These are phyloP conservation scores for Obelidium mucronatum DNA, from an alignment of 192 early-diverging fungal species.

Conservation along the genomic window DNA sequence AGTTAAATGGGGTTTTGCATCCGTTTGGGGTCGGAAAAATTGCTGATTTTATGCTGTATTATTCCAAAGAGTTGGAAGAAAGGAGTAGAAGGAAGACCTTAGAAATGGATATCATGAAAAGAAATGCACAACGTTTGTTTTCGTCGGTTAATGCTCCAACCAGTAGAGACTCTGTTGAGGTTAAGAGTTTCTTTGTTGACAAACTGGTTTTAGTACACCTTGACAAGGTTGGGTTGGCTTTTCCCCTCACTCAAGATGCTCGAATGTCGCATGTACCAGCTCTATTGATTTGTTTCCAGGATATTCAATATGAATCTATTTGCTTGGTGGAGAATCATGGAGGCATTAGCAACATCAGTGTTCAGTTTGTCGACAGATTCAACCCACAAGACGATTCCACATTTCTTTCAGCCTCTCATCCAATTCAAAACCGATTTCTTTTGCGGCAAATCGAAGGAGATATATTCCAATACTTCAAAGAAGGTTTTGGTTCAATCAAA, in stretches of 20 bases:
- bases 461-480: constrained; percentile 44
- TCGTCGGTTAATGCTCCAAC: constrained; percentile 66
- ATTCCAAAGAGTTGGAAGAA: constrained; percentile 68
- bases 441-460: constrained; percentile 44
- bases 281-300: constrained; percentile 67
- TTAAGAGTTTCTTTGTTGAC: constrained; percentile 62
- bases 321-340: constrained; percentile 63
- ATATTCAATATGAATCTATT: constrained; percentile 66
- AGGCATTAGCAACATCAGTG: constrained; percentile 60
- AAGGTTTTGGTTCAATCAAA: constrained; percentile 48
- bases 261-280: constrained; percentile 44
- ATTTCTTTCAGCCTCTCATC: constrained; percentile 35
- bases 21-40: constrained; percentile 71
- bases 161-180: constrained; percentile 54
- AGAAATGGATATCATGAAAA: constrained; percentile 56
- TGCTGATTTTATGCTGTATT: constrained; percentile 71
- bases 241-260: constrained; percentile 58
- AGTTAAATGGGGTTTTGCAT: constrained; percentile 76
- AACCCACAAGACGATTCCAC: constrained; percentile 35
- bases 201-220: constrained; percentile 60
- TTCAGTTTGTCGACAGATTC: constrained; percentile 73
- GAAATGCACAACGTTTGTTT: constrained; percentile 71
- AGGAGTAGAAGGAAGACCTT: constrained; percentile 63
- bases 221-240: constrained; percentile 63
- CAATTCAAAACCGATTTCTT: constrained; percentile 44